Conservation (phyloP, 2,329 filamentous ascomycete species). For the Macrophomina tecta region DNA sequence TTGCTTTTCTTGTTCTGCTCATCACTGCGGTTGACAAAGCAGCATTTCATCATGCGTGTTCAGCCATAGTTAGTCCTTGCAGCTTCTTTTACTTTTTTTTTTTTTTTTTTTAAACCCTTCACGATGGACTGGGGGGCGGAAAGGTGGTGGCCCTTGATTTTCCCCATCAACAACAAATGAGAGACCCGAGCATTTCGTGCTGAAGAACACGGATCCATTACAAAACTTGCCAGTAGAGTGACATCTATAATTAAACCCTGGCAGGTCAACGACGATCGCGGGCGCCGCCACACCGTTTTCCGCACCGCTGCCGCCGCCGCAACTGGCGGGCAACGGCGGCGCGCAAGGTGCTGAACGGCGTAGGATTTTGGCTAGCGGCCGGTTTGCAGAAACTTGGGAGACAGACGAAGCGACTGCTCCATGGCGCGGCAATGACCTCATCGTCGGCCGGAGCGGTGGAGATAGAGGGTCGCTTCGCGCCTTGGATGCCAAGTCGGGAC, state of each 20-base stretch:
- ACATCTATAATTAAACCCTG: slow-evolving; percentile 10
- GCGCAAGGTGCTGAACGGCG: slow-evolving; percentile 6
- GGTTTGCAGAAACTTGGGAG: background rate
- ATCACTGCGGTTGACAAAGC: slow-evolving; percentile 18
- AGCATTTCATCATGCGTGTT: slow-evolving; percentile 24
- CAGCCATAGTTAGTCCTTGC: slow-evolving; percentile 10
- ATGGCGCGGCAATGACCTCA: too few relatives aligned
- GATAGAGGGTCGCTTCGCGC: background rate
- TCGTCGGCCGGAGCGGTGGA: background rate
- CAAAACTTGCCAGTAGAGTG: background rate
- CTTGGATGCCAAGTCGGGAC: background rate
- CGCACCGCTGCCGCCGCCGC: slow-evolving; percentile 15
- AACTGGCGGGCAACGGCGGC: slow-evolving; percentile 10
- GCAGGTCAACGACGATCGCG: slow-evolving; percentile 11
- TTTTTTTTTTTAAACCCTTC: too few relatives aligned
- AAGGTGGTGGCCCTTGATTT: background rate
- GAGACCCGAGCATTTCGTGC: slow-evolving; percentile 25
- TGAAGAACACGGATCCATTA: background rate
- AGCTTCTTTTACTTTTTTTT: background rate
- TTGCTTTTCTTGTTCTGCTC: slow-evolving; percentile 20
- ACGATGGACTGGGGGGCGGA: slow-evolving; percentile 17
- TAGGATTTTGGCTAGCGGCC: slow-evolving; percentile 24
- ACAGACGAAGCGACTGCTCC: background rate
- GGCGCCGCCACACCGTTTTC: slow-evolving; percentile 26
- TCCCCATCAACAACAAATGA: slow-evolving; percentile 8